Conservation (phyloP, 805 yeast species). For the Wickerhamomyces strasburgensis region DNA sequence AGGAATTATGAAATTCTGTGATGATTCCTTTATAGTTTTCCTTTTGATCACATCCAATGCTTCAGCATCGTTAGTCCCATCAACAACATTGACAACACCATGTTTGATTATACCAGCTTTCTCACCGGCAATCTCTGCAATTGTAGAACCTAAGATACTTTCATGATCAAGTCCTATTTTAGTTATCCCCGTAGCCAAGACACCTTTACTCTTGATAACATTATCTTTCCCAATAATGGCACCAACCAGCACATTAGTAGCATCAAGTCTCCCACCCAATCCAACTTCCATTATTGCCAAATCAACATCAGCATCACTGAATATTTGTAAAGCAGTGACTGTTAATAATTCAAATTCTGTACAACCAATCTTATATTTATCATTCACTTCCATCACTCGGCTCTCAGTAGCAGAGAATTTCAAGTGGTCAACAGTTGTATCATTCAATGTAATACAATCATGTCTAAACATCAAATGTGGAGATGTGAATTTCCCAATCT, state of each 20-base stretch:
- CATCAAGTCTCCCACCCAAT: slow-evolving; percentile 83
- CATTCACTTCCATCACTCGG: slow-evolving; percentile 38
- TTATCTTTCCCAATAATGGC: slow-evolving; percentile 10
- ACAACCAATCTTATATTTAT: slow-evolving; percentile 46
- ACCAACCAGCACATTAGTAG: slow-evolving; percentile 68
- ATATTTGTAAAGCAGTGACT: slow-evolving; percentile 77
- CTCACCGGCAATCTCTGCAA: slow-evolving; percentile 62
- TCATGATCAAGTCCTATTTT: slow-evolving; percentile 88
- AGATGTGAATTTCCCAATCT: slow-evolving; percentile 79
- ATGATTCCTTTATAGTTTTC: slow-evolving; percentile 30
- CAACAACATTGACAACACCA: slow-evolving; percentile 57
- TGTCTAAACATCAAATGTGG: slow-evolving; percentile 75
- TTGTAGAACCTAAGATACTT: slow-evolving; percentile 60
- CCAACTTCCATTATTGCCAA: slow-evolving; percentile 93
- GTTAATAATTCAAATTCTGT: slow-evolving; percentile 88
- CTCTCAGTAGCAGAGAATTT: slow-evolving; percentile 43
- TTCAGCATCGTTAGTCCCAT: slow-evolving; percentile 52
- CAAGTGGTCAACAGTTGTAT: slow-evolving; percentile 43
- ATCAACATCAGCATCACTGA: slow-evolving; percentile 52
- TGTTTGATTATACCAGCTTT: slow-evolving; percentile 83
- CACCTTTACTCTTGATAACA: slow-evolving; percentile 28
- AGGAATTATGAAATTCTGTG: slow-evolving; percentile 24
- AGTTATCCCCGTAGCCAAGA: slow-evolving; percentile 67
- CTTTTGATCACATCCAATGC: slow-evolving; percentile 44
- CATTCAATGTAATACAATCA: slow-evolving; percentile 71